Conservation (phyloP, 495 filamentous ascomycete genomes). For the Chlorociboria aeruginascens region DNA sequence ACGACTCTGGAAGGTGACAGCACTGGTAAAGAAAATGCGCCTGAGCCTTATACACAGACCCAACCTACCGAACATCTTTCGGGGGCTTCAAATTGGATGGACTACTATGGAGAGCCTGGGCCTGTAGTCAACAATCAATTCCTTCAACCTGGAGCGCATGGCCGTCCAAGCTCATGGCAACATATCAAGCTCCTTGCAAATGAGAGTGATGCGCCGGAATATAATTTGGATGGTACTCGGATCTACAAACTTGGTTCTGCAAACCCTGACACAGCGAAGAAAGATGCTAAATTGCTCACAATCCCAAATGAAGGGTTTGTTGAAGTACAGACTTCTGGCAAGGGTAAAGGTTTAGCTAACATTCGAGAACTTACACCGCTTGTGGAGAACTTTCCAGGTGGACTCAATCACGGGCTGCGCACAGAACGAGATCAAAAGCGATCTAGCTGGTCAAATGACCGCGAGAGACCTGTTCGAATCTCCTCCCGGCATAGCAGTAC, state of each 20-base stretch:
- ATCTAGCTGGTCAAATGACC: not conserved
- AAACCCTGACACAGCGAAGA: not conserved
- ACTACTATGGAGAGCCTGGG: slow-evolving; percentile 1
- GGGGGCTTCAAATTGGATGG: not conserved
- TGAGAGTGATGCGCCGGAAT: not conserved
- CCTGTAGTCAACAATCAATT: not conserved
- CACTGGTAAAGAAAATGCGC: not conserved
- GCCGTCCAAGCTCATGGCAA: slow-evolving; percentile 8
- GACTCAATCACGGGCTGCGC: slow-evolving; percentile 10
- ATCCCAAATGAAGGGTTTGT: not conserved
- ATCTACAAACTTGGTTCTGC: not conserved
- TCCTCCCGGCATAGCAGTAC: not conserved
- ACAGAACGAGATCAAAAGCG: not conserved
- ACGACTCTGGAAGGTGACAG: not conserved
- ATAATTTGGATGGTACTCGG: not conserved
- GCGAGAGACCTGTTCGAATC: not conserved
- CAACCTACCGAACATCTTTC: not conserved
- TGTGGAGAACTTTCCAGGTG: slow-evolving; percentile 6
- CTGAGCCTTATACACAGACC: not conserved
- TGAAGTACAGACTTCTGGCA: not conserved
- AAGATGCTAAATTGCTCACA: not conserved
- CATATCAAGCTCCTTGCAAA: slow-evolving; percentile 1
- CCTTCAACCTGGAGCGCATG: not conserved
- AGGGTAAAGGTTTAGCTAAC: not conserved
- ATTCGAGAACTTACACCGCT: not conserved